Evolutionary conservation across 2,329 filamentous ascomycete species (phyloP).

Genomic region (Colletotrichum nymphaeae): DNA sequence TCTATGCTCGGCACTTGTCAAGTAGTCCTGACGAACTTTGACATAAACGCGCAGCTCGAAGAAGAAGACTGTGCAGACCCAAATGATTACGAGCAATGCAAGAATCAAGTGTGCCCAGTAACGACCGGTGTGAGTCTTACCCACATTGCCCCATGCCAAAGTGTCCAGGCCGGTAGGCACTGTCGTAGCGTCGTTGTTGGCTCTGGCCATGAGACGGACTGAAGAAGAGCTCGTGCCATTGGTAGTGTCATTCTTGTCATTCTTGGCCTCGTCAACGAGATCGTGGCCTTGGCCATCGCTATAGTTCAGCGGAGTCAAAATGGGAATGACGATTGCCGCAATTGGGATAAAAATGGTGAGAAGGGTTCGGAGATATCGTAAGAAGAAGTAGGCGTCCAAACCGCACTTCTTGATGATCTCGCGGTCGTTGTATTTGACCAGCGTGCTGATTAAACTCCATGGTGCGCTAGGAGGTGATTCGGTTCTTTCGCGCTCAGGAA

Average conservation of each 20-base stretch:
- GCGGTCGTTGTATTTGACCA: conserved; percentile 77
- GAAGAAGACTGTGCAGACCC: conserved; percentile 90
- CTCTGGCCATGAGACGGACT: conserved; percentile 40
- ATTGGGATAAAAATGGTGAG: conserved; percentile 93
- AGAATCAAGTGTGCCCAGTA: conserved; percentile 89
- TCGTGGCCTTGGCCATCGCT: conserved; percentile 74
- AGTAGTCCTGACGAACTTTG: conserved; percentile 91
- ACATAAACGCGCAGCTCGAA: conserved; percentile 88
- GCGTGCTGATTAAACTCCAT: conserved; percentile 62
- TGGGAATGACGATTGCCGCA: conserved; percentile 80
- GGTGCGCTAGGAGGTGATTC: conserved; percentile 73
- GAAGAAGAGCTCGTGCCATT: conserved; percentile 39
- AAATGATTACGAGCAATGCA: conserved; percentile 81
- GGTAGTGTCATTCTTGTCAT: not conserved
- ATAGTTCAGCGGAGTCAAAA: conserved; percentile 87
- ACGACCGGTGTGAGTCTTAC: conserved; percentile 69
- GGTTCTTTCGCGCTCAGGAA: conserved; percentile 86
- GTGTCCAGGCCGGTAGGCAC: conserved; percentile 76
- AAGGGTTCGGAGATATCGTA: conserved; percentile 82
- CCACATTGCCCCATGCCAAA: conserved; percentile 90
- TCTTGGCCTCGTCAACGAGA: conserved; percentile 47
- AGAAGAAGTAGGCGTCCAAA: conserved; percentile 96
- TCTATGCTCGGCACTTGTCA: conserved; percentile 95
- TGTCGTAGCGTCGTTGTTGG: conserved; percentile 38
- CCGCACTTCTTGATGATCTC: conserved; percentile 96